phyloP scores from a whole-genome alignment of 352 stramenopile species.

The Globisporangium spiculum region DNA sequence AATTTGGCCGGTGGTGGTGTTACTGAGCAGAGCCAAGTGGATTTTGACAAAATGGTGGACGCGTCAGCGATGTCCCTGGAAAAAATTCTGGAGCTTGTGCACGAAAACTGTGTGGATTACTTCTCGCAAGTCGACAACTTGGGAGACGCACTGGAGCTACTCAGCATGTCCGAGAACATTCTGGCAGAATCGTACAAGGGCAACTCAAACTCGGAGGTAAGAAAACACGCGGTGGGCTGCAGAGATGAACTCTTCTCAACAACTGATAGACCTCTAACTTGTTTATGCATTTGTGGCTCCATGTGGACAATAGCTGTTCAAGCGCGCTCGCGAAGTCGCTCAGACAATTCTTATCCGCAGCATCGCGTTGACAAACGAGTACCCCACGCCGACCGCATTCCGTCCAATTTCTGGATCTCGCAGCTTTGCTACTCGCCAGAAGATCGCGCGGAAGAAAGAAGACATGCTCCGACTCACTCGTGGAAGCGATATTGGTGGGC shows the following conservation, averaged over 20 bases:
- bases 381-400: slow-evolving; percentile 62
- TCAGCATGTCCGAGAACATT: slow-evolving; percentile 70
- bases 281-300: neutral
- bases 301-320: slow-evolving; percentile 39
- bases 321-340: slow-evolving; percentile 46
- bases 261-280: neutral
- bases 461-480: slow-evolving; percentile 27
- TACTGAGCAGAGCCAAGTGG: slow-evolving; percentile 11
- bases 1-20: neutral
- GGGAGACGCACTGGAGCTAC: slow-evolving; percentile 49
- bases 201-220: slow-evolving; percentile 49
- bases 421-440: slow-evolving; percentile 44
- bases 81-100: slow-evolving; percentile 57
- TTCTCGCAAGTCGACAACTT: slow-evolving; percentile 79
- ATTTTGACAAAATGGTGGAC: slow-evolving; percentile 54
- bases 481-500: slow-evolving; percentile 19
- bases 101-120: slow-evolving; percentile 69
- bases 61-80: slow-evolving; percentile 54
- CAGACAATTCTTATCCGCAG: slow-evolving; percentile 60
- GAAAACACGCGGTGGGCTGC: neutral
- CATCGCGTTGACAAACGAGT: slow-evolving; percentile 67
- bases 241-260: neutral
- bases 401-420: slow-evolving; percentile 62
- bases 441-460: slow-evolving; percentile 40
- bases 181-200: slow-evolving; percentile 51